Base-by-base conservation (phyloP, 2,329 filamentous ascomycete genomes). In the Aureobasidium lini region DNA sequence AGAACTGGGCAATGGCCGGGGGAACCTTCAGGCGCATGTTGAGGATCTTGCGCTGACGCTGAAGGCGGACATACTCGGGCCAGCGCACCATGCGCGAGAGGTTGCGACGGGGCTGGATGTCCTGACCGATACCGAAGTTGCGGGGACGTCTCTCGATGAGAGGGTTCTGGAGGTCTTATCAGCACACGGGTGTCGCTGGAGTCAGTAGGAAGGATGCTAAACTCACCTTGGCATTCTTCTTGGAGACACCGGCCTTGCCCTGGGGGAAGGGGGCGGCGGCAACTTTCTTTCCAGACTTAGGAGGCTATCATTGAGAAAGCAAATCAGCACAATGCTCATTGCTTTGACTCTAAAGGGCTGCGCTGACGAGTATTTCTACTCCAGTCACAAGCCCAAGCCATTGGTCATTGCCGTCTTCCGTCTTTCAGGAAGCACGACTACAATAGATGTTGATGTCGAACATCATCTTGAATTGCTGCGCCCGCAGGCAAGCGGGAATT, bases 221-320 rank as follows among this genome's bases (percentile, higher is more conserved):
- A 86, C 88, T 76, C 77, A 97, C 94, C 92, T 97, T 99, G 72
- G 90, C 85, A 69, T 84, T 83, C 89, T 97, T 99, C 89, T 96
- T 96, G 73, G 82, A 82, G 66, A 77, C 73, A 73, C 84, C 84
- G 81, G 92, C 90, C 86, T 95, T 96, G 75, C 87, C 85, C 83
- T 92, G 87, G 76, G 91, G 89, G 86, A 95, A 96, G 78, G 94
- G 94, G 81, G 94, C 91, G 77, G 94, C 83, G 73, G 94, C 94
- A 81, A 90, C 87, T 85, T 96, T 97, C 89, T 96, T 97, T 84
- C 91, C 91, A 73, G 77, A 73, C 84, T 97, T 99, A 77, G 93
- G 89, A 88, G 94, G 90, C 94, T 97, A 83, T 97, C 92, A 97
- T 97, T 94, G 93, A 97, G 93, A 72, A 90, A 95, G 92, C 94